Percentiles rank a stretch among this genome's conserved stretches.
phyloP scores from a whole-genome alignment of 2,329 filamentous ascomycete genomes.

The Orbilia oligospora region DNA sequence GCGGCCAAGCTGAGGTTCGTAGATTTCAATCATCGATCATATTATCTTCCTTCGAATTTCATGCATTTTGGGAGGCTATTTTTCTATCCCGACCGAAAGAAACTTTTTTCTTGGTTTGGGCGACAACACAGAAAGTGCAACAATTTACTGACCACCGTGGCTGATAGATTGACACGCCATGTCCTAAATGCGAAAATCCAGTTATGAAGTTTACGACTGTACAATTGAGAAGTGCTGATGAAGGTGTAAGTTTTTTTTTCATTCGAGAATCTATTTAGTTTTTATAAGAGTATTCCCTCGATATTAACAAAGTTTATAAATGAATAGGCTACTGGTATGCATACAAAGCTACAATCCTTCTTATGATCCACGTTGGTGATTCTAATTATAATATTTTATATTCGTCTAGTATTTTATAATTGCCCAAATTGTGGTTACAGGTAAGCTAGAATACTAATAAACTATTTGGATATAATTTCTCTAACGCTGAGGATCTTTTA shows the following conservation, averaged over 20 bases:
- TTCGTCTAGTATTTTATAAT: conserved; percentile 47
- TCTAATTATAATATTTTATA: conserved; percentile 45
- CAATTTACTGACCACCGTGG: neutral
- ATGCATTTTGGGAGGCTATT: neutral
- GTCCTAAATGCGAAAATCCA: conserved; percentile 83
- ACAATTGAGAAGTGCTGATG: conserved; percentile 91
- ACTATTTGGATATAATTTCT: neutral
- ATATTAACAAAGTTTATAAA: neutral
- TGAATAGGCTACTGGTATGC: conserved; percentile 44
- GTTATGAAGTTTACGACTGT: conserved; percentile 88
- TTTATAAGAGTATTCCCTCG: neutral
- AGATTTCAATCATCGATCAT: neutral
- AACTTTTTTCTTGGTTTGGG: conserved; percentile 31
- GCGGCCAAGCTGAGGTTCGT: conserved; percentile 75
- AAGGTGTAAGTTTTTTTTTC: conserved; percentile 80
- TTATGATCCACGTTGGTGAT: neutral
- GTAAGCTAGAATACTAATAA: neutral
- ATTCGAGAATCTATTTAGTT: neutral
- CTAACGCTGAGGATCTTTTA: conserved; percentile 20
- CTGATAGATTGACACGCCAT: conserved; percentile 74
- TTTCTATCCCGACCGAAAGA: neutral
- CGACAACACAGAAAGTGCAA: conserved; percentile 45
- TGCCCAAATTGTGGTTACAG: conserved; percentile 54
- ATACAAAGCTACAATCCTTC: neutral
- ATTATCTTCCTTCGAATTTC: neutral